Base-by-base conservation (phyloP, 331 rosid genomes). In the Saraca asoca region DNA sequence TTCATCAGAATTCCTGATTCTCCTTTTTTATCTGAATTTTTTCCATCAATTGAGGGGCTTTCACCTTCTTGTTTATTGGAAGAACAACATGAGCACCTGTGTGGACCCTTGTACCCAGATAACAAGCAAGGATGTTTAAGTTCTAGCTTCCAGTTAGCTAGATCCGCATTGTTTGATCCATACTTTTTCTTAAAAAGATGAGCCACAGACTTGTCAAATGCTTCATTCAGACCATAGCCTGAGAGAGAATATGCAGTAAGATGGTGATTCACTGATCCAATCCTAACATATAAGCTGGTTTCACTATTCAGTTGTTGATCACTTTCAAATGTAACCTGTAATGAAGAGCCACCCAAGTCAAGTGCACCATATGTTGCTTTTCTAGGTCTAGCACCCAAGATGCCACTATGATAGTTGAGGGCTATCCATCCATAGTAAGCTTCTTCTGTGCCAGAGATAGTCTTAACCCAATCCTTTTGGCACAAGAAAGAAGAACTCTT, bases 371-470 rank as follows among this genome's bases (percentile, higher is more conserved):
- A 90, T 11, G 97, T 94, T 17, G 89, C 88, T 72, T 80, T 70
- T 77, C 86, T 86, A n/a, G 96, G 95, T 29, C 43, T 83, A 49
- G 78, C 84, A 39, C 97, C 95, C 62, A 94, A 82, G 56, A 84
- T 70, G 5, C 80, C 74, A 5, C 79, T 80, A 35, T 81, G 79
- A 81, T 90, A 86, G 78, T 94, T 94, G 73, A 94, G 97, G 8
- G 97, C 88, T 51, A 94, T 90, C 98, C 98, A 94, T 34, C 98
- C 98, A 68, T 74, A 90, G 59, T 94, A 94, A 57, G 97, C 98
- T 66, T 94, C 98, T 75, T 94, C 98, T 5, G 87, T 78, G 24
- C 98, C 98, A 43, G 90, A 72, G 12, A 94, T 90, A 53, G 79
- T 85, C 78, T 79, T 83, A 60, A 94, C 88, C 96, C 92, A 90